phyloP scores from a whole-genome alignment of 176 grass and related monocot species.

The Rhynchospora tenuis region DNA sequence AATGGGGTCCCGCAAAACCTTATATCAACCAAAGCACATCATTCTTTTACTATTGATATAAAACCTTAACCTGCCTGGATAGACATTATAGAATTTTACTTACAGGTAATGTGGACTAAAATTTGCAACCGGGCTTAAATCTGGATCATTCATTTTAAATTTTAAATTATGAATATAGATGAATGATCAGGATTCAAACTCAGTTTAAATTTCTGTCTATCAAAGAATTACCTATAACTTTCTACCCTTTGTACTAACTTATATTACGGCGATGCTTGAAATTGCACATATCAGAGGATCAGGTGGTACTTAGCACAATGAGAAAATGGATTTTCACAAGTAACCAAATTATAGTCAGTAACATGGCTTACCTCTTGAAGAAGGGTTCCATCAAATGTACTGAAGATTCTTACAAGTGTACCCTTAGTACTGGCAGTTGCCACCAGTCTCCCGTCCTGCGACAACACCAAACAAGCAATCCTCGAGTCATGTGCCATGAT shows the following conservation, averaged over 20 bases:
- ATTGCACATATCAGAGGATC: background rate
- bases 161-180: no score
- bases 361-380: slow-evolving; percentile 77
- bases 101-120: background rate
- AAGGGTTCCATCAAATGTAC: slow-evolving; percentile 61
- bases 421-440: slow-evolving; percentile 92
- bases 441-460: slow-evolving; percentile 77
- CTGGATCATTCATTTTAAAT: no score
- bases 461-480: slow-evolving; percentile 76
- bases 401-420: slow-evolving; percentile 83
- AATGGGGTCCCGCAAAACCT: background rate
- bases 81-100: background rate
- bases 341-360: background rate
- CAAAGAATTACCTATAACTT: background rate
- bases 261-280: background rate
- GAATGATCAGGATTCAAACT: no score
- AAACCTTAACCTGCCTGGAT: background rate
- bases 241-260: background rate
- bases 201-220: no score
- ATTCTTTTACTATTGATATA: background rate
- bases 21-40: background rate
- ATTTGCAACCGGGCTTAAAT: no score
- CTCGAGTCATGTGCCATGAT: slow-evolving; percentile 90
- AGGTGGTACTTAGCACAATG: background rate
- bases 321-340: background rate